phyloP scores from a whole-genome alignment of 805 yeast species.

The Yarrowia osloensis region DNA sequence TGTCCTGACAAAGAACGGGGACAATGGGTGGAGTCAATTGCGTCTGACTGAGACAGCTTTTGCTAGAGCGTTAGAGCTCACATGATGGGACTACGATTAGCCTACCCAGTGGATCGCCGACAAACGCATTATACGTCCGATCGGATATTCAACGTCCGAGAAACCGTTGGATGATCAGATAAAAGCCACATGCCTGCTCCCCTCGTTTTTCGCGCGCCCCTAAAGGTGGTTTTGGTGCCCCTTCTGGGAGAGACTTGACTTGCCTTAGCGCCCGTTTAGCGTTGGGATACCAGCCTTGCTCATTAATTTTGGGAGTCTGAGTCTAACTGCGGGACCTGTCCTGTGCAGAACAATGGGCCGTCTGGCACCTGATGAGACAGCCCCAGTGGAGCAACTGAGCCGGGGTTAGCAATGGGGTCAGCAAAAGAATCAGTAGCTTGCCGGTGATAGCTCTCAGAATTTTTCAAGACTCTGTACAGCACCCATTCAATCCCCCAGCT shows the following conservation, averaged over 20 bases:
- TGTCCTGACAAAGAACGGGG: too few relatives aligned
- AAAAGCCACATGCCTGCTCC: background rate
- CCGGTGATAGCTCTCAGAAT: too few relatives aligned
- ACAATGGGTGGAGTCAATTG: background rate
- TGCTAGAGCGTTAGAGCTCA: too few relatives aligned
- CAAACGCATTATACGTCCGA: too few relatives aligned
- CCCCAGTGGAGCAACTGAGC: too few relatives aligned
- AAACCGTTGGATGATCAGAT: background rate
- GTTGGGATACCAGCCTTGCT: constrained; percentile 14
- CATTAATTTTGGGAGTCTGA: background rate
- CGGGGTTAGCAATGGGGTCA: too few relatives aligned
- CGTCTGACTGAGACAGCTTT: too few relatives aligned
- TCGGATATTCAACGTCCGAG: background rate
- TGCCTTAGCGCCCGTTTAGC: constrained; percentile 8
- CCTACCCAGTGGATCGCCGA: too few relatives aligned
- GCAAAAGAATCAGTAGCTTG: too few relatives aligned
- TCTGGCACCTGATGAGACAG: background rate
- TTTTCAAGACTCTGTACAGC: too few relatives aligned
- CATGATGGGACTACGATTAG: too few relatives aligned
- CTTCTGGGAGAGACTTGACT: background rate
- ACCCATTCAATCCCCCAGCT: too few relatives aligned
- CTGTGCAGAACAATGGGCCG: background rate
- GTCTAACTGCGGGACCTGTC: background rate
- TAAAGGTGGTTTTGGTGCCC: background rate
- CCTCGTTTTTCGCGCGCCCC: background rate